These are phyloP conservation scores for Naganishia albida DNA, from an alignment of 1,284 basidiomycete genomes.

Conservation along the genomic window DNA sequence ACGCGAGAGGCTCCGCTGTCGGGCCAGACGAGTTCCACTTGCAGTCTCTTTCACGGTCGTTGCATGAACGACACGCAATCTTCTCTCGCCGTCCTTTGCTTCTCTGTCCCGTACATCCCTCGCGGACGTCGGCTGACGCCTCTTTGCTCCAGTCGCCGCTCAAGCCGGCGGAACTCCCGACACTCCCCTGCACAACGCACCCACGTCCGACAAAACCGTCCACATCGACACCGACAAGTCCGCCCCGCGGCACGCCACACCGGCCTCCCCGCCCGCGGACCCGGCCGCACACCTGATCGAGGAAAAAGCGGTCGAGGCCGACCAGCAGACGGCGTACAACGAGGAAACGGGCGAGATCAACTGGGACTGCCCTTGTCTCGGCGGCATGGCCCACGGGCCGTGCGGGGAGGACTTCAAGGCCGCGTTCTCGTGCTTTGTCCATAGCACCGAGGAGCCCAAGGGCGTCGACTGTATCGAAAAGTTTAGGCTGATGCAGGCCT, in stretches of 20 bases:
- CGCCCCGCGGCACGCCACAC: not conserved
- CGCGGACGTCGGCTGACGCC: not conserved
- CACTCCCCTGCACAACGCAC: conserved; percentile 30
- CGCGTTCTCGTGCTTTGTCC: conserved; percentile 97
- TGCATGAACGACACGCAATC: not conserved
- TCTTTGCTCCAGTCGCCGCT: conserved; percentile 25
- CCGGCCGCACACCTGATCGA: conserved; percentile 19
- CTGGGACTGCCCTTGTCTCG: conserved; percentile 97
- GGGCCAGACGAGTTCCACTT: no score
- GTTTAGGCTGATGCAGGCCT: conserved; percentile 97
- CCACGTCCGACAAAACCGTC: conserved; percentile 25
- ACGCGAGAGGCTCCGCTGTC: no score
- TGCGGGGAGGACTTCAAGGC: conserved; percentile 92
- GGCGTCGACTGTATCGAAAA: conserved; percentile 97
- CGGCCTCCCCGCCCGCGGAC: conserved; percentile 2
- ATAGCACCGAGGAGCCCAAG: conserved; percentile 92
- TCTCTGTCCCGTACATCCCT: not conserved
- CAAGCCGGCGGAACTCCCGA: conserved; percentile 31
- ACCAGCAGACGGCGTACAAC: conserved; percentile 63
- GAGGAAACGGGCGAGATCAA: conserved; percentile 97
- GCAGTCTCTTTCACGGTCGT: not conserved
- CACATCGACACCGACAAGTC: conserved; percentile 24
- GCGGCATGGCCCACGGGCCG: conserved; percentile 97
- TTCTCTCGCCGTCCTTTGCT: not conserved
- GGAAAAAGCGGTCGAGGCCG: conserved; percentile 32